Base-by-base conservation (phyloP, 108 stramenopile genomes). In the Fragilaria crotonensis region DNA sequence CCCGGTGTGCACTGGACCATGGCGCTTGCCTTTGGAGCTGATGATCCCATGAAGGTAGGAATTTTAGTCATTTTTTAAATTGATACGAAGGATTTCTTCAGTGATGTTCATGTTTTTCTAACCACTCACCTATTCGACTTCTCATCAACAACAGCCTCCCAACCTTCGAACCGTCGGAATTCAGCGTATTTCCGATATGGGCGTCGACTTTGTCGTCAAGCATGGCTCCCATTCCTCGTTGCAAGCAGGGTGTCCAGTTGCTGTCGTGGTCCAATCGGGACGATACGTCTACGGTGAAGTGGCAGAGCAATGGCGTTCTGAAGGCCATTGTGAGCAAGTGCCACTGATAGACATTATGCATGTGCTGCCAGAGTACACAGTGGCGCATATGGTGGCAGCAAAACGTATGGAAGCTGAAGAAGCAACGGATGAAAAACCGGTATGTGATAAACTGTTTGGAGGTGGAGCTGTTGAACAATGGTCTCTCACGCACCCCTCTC, bases 151-250 rank as follows among this genome's bases (percentile, higher is more conserved):
- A 41, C 44, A 73, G 72, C 58, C 81, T 9, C 81, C 81, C 17
- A 72, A 72, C 52, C 45, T 78, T 2, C 64, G 77, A 44, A 78
- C 81, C 25, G 59, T 83, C 29, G 68, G 74, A 54, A 54, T 83
- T 23, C 68, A 75, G 63, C 70, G 77, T 11, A 47, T 83, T 29
- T 72, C 77, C 1, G n/a, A 30, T 1, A 60, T 60, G 0, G 81
- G 81, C 18, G 68, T 78, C 52, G 77, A 83, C 57, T 78, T 83
- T 60, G 61, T 78, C 30, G 55, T 75, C 44, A 78, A 76, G 59
- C 57, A 63, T 17, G 67, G 64, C 19, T 22, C 31, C 17, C 65
- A 44, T 4, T 36, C 67, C 3, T 51, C 31, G 7, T 20, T 51
- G 29, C 47, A 31, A 2, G 30, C 33, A 5, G 61, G 51, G 7